phyloP scores from a whole-genome alignment of 129 eudicot species.

The Helichrysum umbraculigerum region DNA sequence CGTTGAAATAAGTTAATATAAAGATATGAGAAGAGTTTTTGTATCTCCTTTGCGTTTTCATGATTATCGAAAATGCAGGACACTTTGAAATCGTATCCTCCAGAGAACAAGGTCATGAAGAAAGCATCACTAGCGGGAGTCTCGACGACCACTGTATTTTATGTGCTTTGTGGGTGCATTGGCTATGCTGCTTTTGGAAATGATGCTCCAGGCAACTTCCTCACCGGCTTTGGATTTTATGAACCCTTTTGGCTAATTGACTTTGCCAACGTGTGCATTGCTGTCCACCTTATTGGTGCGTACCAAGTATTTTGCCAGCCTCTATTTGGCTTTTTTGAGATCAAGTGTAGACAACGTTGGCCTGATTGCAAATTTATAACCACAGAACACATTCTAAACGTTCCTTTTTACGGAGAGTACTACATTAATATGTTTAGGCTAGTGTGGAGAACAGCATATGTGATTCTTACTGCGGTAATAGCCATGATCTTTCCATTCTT shows the following conservation, averaged over 20 bases:
- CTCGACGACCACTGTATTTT: conserved; percentile 60
- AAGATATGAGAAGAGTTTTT: too few relatives aligned
- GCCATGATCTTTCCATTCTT: conserved; percentile 82
- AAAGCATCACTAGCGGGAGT: conserved; percentile 66
- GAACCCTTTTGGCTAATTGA: conserved; percentile 80
- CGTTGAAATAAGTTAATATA: too few relatives aligned
- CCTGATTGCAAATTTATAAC: conserved; percentile 60
- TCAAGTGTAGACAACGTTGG: conserved; percentile 41
- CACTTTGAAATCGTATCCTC: conserved; percentile 65
- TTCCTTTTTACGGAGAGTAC: conserved; percentile 43
- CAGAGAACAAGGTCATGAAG: conserved; percentile 79
- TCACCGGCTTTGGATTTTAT: conserved; percentile 81
- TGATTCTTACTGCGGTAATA: conserved; percentile 48
- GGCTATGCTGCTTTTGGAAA: conserved; percentile 87
- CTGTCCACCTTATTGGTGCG: conserved; percentile 73
- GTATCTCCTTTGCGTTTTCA: background rate
- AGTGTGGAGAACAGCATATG: conserved; percentile 73
- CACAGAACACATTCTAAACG: conserved; percentile 34
- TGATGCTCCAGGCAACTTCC: conserved; percentile 69
- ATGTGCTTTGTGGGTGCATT: conserved; percentile 55
- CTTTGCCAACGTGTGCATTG: conserved; percentile 72
- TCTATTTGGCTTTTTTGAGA: conserved; percentile 56
- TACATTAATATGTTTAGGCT: conserved; percentile 58
- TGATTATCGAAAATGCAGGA: conserved; percentile 35
- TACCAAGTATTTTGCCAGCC: conserved; percentile 77